Conservation (phyloP, 2,329 filamentous ascomycete genomes). For the Periglandula ipomoeae region DNA sequence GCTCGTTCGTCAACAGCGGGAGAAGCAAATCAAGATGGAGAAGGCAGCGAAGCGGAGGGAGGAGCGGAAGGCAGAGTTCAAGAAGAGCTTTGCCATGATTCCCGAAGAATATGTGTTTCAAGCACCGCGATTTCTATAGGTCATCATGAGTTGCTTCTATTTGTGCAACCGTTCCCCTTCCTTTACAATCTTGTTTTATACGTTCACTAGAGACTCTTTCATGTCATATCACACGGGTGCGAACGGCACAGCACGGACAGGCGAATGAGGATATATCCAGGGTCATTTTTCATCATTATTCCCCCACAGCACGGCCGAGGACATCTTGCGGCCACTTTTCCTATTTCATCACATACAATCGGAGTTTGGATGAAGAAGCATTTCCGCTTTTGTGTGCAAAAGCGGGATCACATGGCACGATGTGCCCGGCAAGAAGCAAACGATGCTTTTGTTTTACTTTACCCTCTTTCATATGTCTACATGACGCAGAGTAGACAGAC, state of each 20-base stretch:
- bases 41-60: conserved; percentile 5
- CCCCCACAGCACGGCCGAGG: too few relatives aligned
- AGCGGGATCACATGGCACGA: not conserved
- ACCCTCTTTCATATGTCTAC: not conserved
- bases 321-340: too few relatives aligned
- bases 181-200: not conserved
- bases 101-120: not conserved
- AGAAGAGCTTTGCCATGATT: not conserved
- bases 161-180: not conserved
- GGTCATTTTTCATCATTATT: not conserved
- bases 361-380: too few relatives aligned
- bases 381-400: too few relatives aligned
- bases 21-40: conserved; percentile 2
- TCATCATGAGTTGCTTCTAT: not conserved
- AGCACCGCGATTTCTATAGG: not conserved
- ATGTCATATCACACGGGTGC: not conserved
- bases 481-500: not conserved
- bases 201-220: too few relatives aligned
- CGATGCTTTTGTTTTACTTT: not conserved
- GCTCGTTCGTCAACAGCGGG: not conserved
- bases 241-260: not conserved
- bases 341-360: too few relatives aligned
- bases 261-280: not conserved
- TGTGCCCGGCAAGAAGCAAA: not conserved
- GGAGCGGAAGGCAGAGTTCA: not conserved